Evolutionary conservation across 306 rosid genomes (phyloP).

Genomic region (Trifolium pratense): DNA sequence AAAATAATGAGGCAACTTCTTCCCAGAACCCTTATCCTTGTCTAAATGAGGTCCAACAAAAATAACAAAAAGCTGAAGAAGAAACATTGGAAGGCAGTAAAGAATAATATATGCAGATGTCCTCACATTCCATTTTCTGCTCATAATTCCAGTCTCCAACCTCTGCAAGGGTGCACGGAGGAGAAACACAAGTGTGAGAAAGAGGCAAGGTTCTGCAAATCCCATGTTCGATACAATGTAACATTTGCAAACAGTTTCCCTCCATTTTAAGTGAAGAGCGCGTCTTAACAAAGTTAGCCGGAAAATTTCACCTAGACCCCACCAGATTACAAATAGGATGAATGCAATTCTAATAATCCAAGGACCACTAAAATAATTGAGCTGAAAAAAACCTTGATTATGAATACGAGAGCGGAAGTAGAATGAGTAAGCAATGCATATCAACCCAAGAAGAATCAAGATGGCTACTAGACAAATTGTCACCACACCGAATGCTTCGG

Average conservation of each 20-base stretch:
- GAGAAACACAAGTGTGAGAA: constrained; percentile 88
- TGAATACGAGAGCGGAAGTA: constrained; percentile 85
- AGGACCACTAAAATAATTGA: constrained; percentile 93
- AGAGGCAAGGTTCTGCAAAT: constrained; percentile 98
- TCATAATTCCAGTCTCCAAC: constrained; percentile 80
- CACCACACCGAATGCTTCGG: constrained; percentile 99
- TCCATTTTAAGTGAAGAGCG: constrained; percentile 71
- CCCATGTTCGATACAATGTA: constrained; percentile 93
- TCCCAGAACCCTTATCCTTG: constrained; percentile 48
- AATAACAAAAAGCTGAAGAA: constrained; percentile 81
- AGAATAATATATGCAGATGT: constrained; percentile 78
- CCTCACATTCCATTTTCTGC: constrained; percentile 76
- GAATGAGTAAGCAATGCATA: constrained; percentile 80
- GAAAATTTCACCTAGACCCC: constrained; percentile 89
- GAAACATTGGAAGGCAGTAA: constrained; percentile 79
- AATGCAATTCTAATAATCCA: constrained; percentile 89
- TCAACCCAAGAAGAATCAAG: constrained; percentile 78
- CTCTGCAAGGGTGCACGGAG: constrained; percentile 89
- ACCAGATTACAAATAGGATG: constrained; percentile 84
- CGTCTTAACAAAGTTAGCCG: constrained; percentile 77
- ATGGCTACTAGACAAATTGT: constrained; percentile 86
- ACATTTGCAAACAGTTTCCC: constrained; percentile 86
- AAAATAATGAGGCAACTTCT: constrained; percentile 66
- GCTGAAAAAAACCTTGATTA: constrained; percentile 67
- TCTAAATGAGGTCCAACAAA: constrained; percentile 68